Base-by-base conservation (phyloP, 2,329 filamentous ascomycete genomes). In the Monosporascus sp. region DNA sequence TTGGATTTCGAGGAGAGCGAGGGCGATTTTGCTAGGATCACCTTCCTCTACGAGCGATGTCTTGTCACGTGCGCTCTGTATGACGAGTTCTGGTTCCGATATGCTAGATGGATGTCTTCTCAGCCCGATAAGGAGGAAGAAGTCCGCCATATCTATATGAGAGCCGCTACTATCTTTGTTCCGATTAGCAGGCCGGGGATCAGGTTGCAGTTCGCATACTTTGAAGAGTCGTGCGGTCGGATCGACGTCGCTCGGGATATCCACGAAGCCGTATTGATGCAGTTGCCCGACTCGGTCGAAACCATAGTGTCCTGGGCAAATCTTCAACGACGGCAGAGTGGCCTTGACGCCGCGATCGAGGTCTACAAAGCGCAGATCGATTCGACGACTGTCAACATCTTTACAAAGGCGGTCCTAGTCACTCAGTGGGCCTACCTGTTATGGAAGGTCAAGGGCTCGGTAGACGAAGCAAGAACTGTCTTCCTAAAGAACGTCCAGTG, bases 71-170 rank as follows among this genome's bases (percentile, higher is more conserved):
- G 90, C 64, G 93, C 94, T 17, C 88, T 95, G 60, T 97, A 99
- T 67, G 93, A 97, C 48, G 93, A 97, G 67, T 96, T 97, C 70
- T 99, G 94, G 94, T 84, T 96, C 64, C 88, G 94, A n/a, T 99
- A 96, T 70, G 90, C 88, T 17, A 81, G 93, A 41, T 99, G 94
- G 94, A 96, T 97, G 89, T 79, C 82, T 54, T 84, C 84, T 0
- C 89, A 96, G 66, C 73, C 83, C 2, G 84, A 79, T 60, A 96
- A 95, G 69, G 85, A 91, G 46, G 90, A 97, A 67, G 92, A 97
- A 66, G 86, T 93, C 6, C 87, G 94, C 53, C 92, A 90, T 69
- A 94, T 97, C 58, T 97, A 95, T 67, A 85, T 93, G 68, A 85
- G 91, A 52, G 94, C 93, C 9, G 86, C 88, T 59, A 91, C 84